Percentiles rank a stretch among this genome's conserved stretches.
phyloP scores from a whole-genome alignment of 768 basidiomycete species.

The Trametes coccinea region DNA sequence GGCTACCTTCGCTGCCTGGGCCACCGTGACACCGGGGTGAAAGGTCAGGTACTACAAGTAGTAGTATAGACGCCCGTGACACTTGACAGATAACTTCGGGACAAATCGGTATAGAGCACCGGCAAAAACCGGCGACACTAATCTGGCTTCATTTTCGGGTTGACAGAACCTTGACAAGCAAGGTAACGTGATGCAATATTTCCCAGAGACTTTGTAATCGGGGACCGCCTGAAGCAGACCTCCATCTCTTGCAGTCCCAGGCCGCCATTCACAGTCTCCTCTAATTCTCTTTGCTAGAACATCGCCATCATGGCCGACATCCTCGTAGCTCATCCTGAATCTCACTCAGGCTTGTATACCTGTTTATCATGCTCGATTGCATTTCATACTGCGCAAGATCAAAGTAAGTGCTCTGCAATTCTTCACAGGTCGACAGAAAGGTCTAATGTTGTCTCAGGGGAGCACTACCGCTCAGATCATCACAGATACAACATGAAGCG shows the following conservation, averaged over 20 bases:
- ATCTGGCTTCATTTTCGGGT: too few relatives aligned
- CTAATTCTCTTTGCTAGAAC: not conserved
- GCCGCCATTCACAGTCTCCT: not conserved
- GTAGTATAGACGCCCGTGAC: too few relatives aligned
- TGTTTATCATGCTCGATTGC: slow-evolving; percentile 92
- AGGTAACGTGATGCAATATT: not conserved
- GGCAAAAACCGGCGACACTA: too few relatives aligned
- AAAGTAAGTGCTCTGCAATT: slow-evolving; percentile 54
- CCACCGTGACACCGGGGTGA: too few relatives aligned
- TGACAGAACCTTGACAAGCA: too few relatives aligned
- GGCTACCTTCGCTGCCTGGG: too few relatives aligned
- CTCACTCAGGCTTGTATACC: slow-evolving; percentile 55
- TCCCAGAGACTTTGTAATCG: not conserved
- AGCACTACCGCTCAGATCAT: slow-evolving; percentile 90
- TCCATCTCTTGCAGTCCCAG: not conserved
- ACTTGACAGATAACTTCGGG: too few relatives aligned
- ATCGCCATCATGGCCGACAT: slow-evolving; percentile 16
- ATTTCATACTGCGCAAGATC: slow-evolving; percentile 78
- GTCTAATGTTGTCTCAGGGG: slow-evolving; percentile 45
- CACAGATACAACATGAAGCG: slow-evolving; percentile 99
- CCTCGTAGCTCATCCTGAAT: slow-evolving; percentile 4
- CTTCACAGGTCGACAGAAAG: not conserved
- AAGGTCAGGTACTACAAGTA: too few relatives aligned
- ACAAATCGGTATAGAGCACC: too few relatives aligned
- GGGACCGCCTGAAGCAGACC: not conserved